Evolutionary conservation across 768 basidiomycete genomes (phyloP).

Genomic region (Tricholoma hemisulphureum): DNA sequence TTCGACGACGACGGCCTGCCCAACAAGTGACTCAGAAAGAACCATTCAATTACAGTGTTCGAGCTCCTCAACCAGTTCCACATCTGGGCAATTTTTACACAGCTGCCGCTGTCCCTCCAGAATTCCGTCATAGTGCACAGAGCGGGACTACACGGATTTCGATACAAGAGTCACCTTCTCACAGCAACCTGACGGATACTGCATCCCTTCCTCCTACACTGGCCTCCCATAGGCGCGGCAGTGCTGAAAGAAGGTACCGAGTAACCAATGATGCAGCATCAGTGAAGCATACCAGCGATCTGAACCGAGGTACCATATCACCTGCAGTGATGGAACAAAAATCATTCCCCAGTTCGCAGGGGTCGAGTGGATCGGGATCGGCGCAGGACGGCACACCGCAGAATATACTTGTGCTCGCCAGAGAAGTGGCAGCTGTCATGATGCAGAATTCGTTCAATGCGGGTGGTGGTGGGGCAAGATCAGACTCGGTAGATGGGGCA

Average conservation of each 20-base stretch:
- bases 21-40: conserved; percentile 6
- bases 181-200: not conserved
- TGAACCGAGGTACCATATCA: not conserved
- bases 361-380: not conserved
- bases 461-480: not conserved
- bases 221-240: not conserved
- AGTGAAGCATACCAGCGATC: not conserved
- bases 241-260: not conserved
- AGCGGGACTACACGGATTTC: not conserved
- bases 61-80: conserved; percentile 1
- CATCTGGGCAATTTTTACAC: too few relatives aligned
- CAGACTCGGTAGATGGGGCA: conserved; percentile 6
- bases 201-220: conserved; percentile 4
- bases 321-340: not conserved
- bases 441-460: conserved; percentile 17
- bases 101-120: not conserved
- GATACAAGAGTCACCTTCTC: not conserved
- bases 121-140: conserved; percentile 1
- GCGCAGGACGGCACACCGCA: not conserved
- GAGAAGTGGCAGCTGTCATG: conserved; percentile 29
- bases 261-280: not conserved
- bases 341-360: not conserved
- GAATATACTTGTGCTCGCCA: conserved; percentile 28
- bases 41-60: conserved; percentile 15
- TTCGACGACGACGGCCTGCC: conserved; percentile 8